Evolutionary conservation across 2,329 filamentous ascomycete genomes (phyloP).

Genomic region (Blumeria graminis): DNA sequence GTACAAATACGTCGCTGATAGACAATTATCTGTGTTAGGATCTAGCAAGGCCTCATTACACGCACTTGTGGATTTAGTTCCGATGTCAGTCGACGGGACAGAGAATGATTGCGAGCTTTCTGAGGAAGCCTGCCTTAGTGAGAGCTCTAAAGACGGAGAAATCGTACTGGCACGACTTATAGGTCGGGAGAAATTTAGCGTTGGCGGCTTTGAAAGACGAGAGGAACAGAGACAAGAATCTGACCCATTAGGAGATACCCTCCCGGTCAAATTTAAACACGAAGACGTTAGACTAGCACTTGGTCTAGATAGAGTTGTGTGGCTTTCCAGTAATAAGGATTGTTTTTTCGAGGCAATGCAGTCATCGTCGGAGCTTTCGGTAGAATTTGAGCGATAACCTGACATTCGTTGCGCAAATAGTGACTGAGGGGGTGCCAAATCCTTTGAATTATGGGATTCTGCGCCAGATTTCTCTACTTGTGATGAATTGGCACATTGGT

Average conservation of each 20-base stretch:
- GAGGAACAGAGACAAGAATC: conserved; percentile 42
- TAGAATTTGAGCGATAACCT: conserved; percentile 36
- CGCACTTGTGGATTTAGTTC: conserved; percentile 48
- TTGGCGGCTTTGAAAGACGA: conserved; percentile 36
- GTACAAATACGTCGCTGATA: conserved; percentile 58
- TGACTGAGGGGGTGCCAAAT: conserved; percentile 21
- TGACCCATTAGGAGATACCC: conserved; percentile 69
- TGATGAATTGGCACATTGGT: conserved; percentile 13
- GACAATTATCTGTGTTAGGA: conserved; percentile 21
- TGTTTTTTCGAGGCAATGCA: conserved; percentile 21
- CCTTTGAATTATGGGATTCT: conserved; percentile 17
- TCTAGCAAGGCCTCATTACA: conserved; percentile 44
- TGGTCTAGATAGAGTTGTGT: background rate
- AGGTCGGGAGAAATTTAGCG: conserved; percentile 86
- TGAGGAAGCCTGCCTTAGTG: conserved; percentile 36
- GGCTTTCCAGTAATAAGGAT: background rate
- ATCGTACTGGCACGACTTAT: conserved; percentile 45
- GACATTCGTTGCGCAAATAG: conserved; percentile 23
- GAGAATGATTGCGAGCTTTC: conserved; percentile 36
- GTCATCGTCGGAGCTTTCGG: conserved; percentile 49
- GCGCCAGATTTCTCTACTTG: conserved; percentile 8
- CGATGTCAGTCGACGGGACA: conserved; percentile 38
- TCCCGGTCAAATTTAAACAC: conserved; percentile 14
- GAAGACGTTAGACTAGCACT: background rate
- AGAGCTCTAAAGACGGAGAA: conserved; percentile 25